phyloP scores from a whole-genome alignment of 2,329 filamentous ascomycete genomes.

The Aphanoascus verrucosus region DNA sequence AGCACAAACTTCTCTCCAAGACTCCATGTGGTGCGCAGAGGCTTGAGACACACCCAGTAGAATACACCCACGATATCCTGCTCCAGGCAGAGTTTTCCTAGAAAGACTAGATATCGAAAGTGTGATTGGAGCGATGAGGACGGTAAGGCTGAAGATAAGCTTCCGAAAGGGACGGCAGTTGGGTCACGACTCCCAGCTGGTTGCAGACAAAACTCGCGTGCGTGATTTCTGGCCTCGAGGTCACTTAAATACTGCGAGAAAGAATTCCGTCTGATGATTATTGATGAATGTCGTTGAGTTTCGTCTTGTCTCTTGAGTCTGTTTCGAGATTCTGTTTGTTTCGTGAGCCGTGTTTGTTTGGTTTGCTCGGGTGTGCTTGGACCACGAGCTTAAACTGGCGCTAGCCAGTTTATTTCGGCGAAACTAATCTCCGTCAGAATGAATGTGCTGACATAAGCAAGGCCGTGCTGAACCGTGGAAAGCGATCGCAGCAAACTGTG shows the following conservation, averaged over 20 bases:
- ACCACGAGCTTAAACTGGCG: neutral
- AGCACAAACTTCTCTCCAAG: neutral
- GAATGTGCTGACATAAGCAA: too few relatives aligned
- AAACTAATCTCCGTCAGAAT: neutral
- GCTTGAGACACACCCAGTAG: conserved; percentile 7
- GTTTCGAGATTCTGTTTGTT: neutral
- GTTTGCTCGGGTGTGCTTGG: neutral
- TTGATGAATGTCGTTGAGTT: neutral
- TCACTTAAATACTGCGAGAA: neutral
- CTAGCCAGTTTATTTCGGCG: too few relatives aligned
- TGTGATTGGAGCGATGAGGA: conserved; percentile 3
- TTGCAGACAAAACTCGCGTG: neutral
- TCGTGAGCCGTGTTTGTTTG: neutral
- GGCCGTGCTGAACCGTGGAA: too few relatives aligned
- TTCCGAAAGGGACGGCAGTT: neutral
- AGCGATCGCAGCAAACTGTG: neutral
- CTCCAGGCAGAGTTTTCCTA: neutral
- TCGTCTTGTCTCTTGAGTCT: neutral
- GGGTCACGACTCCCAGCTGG: neutral
- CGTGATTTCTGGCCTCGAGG: neutral
- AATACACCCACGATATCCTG: conserved; percentile 2
- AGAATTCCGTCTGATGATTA: neutral
- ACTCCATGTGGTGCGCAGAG: neutral
- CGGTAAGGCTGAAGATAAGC: conserved; percentile 5
- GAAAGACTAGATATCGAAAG: neutral